phyloP scores from a whole-genome alignment of 1,139 yeast genomes.

The Ogataea hybrid region DNA sequence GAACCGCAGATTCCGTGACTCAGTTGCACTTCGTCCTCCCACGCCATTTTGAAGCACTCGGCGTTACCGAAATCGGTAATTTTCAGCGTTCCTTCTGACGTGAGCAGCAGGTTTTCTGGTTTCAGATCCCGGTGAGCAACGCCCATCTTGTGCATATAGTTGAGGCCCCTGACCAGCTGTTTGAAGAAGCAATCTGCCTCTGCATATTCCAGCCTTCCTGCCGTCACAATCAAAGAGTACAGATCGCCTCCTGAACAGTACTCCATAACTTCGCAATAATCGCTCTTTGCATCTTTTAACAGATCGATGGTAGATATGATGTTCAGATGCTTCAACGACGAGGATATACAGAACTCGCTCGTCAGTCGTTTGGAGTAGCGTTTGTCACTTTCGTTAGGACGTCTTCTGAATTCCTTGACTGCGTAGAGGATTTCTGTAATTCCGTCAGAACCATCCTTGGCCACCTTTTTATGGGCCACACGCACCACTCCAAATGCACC shows the following conservation, averaged over 20 bases:
- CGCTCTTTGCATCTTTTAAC: slow-evolving; percentile 87
- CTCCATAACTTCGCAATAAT: slow-evolving; percentile 96
- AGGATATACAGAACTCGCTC: slow-evolving; percentile 82
- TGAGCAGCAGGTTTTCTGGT: slow-evolving; percentile 85
- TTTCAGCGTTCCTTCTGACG: slow-evolving; percentile 76
- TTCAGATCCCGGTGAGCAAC: slow-evolving; percentile 93
- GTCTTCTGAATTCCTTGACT: slow-evolving; percentile 73
- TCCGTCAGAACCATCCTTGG: slow-evolving; percentile 7
- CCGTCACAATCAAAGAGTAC: slow-evolving; percentile 78
- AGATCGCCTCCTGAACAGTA: slow-evolving; percentile 95
- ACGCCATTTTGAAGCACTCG: slow-evolving; percentile 94
- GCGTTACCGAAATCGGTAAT: slow-evolving; percentile 96
- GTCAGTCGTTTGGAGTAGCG: slow-evolving; percentile 71
- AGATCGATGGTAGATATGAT: slow-evolving; percentile 86
- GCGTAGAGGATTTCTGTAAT: slow-evolving; percentile 59
- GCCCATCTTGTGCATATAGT: slow-evolving; percentile 96
- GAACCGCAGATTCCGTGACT: slow-evolving; percentile 86
- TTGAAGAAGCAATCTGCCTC: slow-evolving; percentile 97
- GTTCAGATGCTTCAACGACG: slow-evolving; percentile 74
- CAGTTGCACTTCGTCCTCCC: slow-evolving; percentile 86
- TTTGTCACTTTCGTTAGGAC: slow-evolving; percentile 53
- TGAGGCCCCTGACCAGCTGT: slow-evolving; percentile 86
- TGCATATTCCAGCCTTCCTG: slow-evolving; percentile 76
- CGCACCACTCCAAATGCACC: slow-evolving; percentile 88
- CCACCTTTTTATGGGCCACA: slow-evolving; percentile 53